These are phyloP conservation scores for Eurotiales sp. DNA, from an alignment of 2,329 filamentous ascomycete species.

Conservation along the genomic window DNA sequence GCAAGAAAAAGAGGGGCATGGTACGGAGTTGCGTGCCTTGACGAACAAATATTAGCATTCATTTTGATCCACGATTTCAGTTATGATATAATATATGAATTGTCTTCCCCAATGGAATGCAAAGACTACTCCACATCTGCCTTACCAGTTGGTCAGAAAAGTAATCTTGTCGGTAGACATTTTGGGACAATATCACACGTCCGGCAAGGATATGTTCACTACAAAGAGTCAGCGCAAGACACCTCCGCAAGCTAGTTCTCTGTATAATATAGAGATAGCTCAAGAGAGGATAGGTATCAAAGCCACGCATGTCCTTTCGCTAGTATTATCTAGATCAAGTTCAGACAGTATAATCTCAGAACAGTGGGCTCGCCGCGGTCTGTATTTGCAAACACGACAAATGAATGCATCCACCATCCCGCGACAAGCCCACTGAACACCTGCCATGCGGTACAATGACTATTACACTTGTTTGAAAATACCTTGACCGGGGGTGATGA, in stretches of 20 bases:
- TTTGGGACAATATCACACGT: slow-evolving; percentile 44
- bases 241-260: not conserved
- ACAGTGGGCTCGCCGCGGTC: slow-evolving; percentile 27
- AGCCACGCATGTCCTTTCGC: slow-evolving; percentile 83
- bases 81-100: no score
- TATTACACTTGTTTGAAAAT: slow-evolving; percentile 38
- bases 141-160: slow-evolving; percentile 77
- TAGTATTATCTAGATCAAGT: slow-evolving; percentile 87
- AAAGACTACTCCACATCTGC: no score
- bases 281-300: slow-evolving; percentile 37
- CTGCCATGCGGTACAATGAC: slow-evolving; percentile 42
- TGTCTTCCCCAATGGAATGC: no score
- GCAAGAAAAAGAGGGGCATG: slow-evolving; percentile 74
- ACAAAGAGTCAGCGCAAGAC: slow-evolving; percentile 15
- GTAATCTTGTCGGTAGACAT: slow-evolving; percentile 85
- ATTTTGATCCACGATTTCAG: not conserved
- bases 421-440: slow-evolving; percentile 31
- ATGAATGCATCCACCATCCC: no score
- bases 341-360: slow-evolving; percentile 76
- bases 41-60: slow-evolving; percentile 22
- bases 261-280: slow-evolving; percentile 11
- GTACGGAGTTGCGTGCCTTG: slow-evolving; percentile 76
- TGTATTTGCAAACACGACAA: no score
- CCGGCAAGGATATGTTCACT: slow-evolving; percentile 10
- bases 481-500: slow-evolving; percentile 36